Percentiles rank a stretch among this genome's conserved stretches.
These are phyloP conservation scores for Tuber aestivum DNA, from an alignment of 495 filamentous ascomycete genomes.

Conservation along the genomic window DNA sequence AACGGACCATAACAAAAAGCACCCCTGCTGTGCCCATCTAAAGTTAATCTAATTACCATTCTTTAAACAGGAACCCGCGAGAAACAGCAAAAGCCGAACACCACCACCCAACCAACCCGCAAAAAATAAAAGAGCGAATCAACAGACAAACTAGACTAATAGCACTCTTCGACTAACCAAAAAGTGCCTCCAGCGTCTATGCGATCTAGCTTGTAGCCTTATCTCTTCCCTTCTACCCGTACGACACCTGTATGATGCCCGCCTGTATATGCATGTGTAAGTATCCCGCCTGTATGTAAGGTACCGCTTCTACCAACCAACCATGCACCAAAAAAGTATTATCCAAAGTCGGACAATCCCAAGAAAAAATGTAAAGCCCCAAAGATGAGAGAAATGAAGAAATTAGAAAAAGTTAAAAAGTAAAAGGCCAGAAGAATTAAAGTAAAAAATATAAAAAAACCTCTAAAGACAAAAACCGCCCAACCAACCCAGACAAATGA, in stretches of 20 bases:
- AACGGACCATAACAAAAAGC: no score
- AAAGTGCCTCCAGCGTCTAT: background rate
- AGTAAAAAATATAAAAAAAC: no score
- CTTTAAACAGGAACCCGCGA: background rate
- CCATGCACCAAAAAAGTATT: background rate
- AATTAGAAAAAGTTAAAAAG: background rate
- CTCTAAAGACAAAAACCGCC: conserved; percentile 5
- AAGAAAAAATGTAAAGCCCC: background rate
- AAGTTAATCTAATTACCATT: background rate
- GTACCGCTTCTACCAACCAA: background rate
- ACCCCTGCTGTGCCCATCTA: no score
- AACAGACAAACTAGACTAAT: background rate
- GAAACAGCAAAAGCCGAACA: background rate
- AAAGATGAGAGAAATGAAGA: background rate
- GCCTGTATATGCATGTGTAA: background rate
- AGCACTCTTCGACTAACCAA: background rate
- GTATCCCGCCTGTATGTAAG: background rate
- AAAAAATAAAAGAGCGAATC: background rate
- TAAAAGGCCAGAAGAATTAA: background rate
- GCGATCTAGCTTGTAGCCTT: background rate
- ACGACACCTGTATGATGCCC: background rate
- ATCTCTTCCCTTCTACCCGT: background rate
- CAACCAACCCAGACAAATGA: background rate
- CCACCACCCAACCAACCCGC: background rate
- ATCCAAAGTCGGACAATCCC: background rate